Evolutionary conservation across 1,284 basidiomycete species (phyloP).

Genomic region (Agroathelia rolfsii): DNA sequence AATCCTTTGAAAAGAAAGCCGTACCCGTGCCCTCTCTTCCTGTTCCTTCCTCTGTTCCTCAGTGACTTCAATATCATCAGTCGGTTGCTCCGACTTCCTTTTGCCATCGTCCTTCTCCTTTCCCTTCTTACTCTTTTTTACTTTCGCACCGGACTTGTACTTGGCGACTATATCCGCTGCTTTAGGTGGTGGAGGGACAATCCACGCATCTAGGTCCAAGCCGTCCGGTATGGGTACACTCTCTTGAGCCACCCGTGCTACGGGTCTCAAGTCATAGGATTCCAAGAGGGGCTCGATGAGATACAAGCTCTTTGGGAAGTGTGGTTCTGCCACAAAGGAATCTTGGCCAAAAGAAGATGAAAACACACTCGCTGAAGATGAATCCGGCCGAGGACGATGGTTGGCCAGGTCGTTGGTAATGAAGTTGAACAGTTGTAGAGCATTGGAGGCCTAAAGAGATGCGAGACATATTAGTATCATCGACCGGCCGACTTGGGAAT

Average conservation of each 20-base stretch:
- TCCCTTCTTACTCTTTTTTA: constrained; percentile 35
- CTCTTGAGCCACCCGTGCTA: constrained; percentile 72
- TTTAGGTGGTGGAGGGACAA: constrained; percentile 58
- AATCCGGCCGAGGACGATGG: constrained; percentile 37
- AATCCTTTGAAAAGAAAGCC: constrained; percentile 13
- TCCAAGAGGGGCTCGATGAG: constrained; percentile 80
- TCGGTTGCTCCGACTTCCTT: constrained; percentile 22
- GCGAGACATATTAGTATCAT: constrained; percentile 1
- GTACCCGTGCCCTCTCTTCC: constrained; percentile 47
- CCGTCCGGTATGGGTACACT: constrained; percentile 77
- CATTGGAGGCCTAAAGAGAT: constrained; percentile 60
- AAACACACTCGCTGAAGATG: constrained; percentile 17
- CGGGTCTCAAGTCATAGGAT: constrained; percentile 77
- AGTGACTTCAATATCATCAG: constrained; percentile 24
- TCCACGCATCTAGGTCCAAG: constrained; percentile 78
- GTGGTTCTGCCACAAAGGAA: constrained; percentile 29
- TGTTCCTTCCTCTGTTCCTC: constrained; percentile 49
- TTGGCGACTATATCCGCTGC: constrained; percentile 19
- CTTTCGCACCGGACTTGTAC: no score
- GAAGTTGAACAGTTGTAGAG: constrained; percentile 71
- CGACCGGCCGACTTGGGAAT: constrained; percentile 1
- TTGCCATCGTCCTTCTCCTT: constrained; percentile 33
- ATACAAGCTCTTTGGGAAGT: constrained; percentile 81
- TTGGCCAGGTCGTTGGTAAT: constrained; percentile 69
- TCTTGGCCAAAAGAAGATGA: no score